Conservation (phyloP, 345 rosid genomes). For the Cardamine resedifolia region DNA sequence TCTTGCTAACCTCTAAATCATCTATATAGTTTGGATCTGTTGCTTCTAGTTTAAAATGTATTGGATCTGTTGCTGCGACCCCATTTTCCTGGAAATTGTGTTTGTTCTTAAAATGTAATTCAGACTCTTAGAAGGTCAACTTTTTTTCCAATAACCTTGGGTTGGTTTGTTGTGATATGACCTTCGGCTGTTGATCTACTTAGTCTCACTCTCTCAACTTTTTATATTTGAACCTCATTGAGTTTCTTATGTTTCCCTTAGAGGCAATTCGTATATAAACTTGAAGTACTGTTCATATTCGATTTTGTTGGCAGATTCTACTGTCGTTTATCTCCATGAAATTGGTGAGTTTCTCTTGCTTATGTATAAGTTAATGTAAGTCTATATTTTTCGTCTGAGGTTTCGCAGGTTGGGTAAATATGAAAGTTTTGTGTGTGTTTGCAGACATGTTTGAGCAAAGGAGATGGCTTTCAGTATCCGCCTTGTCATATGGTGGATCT, state of each 20-base stretch:
- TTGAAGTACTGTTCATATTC: background rate
- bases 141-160: too few relatives aligned
- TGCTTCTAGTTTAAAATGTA: too few relatives aligned
- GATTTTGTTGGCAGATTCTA: background rate
- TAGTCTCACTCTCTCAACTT: too few relatives aligned
- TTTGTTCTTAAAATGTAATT: too few relatives aligned
- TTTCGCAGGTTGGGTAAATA: constrained; percentile 12
- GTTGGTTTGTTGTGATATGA: too few relatives aligned
- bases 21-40: too few relatives aligned
- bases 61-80: too few relatives aligned
- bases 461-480: constrained; percentile 64
- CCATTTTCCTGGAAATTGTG: too few relatives aligned
- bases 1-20: too few relatives aligned
- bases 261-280: background rate
- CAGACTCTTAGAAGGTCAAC: too few relatives aligned
- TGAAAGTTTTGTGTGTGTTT: constrained; percentile 22
- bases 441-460: constrained; percentile 85
- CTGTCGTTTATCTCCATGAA: constrained; percentile 45
- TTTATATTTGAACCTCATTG: background rate
- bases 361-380: background rate
- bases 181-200: too few relatives aligned
- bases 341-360: constrained; percentile 50
- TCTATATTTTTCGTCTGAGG: background rate
- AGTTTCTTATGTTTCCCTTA: background rate
- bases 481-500: constrained; percentile 62